phyloP scores from a whole-genome alignment of 495 filamentous ascomycete species.

The Aspergillus ellipticus region DNA sequence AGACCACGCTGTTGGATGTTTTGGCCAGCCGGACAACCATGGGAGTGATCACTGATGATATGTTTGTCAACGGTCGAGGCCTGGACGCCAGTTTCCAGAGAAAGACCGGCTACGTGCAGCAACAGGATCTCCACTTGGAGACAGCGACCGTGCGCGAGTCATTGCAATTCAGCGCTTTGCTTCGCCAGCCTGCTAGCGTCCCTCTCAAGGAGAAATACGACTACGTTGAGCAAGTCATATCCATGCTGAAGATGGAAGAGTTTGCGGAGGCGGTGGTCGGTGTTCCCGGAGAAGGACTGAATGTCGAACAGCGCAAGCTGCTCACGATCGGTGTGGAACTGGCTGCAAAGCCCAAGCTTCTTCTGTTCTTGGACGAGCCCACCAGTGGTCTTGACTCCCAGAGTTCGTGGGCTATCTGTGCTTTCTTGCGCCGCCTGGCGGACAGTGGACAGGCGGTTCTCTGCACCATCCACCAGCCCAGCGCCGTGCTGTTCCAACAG shows the following conservation, averaged over 20 bases:
- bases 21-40: constrained; percentile 51
- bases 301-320: constrained; percentile 87
- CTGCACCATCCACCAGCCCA: constrained; percentile 94
- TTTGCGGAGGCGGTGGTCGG: constrained; percentile 43
- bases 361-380: constrained; percentile 90
- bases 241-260: constrained; percentile 44
- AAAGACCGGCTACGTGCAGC: constrained; percentile 90
- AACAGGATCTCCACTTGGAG: constrained; percentile 86
- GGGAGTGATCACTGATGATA: constrained; percentile 49
- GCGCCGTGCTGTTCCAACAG: constrained; percentile 84
- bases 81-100: constrained; percentile 78
- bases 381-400: constrained; percentile 79
- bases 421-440: constrained; percentile 75
- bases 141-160: constrained; percentile 82
- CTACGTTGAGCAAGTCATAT: constrained; percentile 49
- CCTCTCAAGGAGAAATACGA: constrained; percentile 41
- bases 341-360: constrained; percentile 77
- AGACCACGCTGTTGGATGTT: constrained; percentile 61
- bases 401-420: constrained; percentile 78
- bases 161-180: constrained; percentile 74
- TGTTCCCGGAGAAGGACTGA: constrained; percentile 58
- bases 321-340: constrained; percentile 89
- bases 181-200: constrained; percentile 66
- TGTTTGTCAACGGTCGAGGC: constrained; percentile 47
- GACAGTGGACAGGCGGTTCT: constrained; percentile 86